phyloP scores from a whole-genome alignment of 208 protist species.

The Crithidia thermophila region DNA sequence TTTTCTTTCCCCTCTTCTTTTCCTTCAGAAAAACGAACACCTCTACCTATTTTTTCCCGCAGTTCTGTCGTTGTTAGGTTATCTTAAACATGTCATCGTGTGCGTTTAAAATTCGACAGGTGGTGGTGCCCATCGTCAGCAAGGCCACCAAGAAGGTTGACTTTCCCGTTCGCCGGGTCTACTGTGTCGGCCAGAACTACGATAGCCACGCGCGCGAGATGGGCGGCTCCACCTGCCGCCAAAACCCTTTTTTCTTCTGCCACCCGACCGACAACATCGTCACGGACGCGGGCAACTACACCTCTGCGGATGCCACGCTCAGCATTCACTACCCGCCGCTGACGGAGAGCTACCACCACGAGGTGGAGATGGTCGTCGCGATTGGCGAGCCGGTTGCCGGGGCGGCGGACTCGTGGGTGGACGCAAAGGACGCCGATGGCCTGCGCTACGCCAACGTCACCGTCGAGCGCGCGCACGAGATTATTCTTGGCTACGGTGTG shows the following conservation, averaged over 20 bases:
- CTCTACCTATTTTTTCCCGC: background rate
- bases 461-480: conserved; percentile 41
- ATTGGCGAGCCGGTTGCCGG: conserved; percentile 36
- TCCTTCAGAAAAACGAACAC: background rate
- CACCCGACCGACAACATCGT: conserved; percentile 74
- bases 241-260: conserved; percentile 81
- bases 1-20: background rate
- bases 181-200: conserved; percentile 84
- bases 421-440: conserved; percentile 10
- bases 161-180: conserved; percentile 77
- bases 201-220: conserved; percentile 78
- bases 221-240: conserved; percentile 42
- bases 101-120: conserved; percentile 36
- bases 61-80: no score
- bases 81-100: conserved; percentile 11
- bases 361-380: conserved; percentile 86
- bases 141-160: conserved; percentile 14
- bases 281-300: conserved; percentile 29
- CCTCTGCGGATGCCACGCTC: conserved; percentile 26
- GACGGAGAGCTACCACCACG: conserved; percentile 81
- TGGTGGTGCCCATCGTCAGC: conserved; percentile 57
- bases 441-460: conserved; percentile 42
- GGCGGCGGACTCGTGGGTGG: background rate
- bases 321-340: conserved; percentile 58
- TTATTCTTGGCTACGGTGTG: conserved; percentile 83